Evolutionary conservation across 1,284 basidiomycete genomes (phyloP).

Genomic region (Cryptococcus sp.): DNA sequence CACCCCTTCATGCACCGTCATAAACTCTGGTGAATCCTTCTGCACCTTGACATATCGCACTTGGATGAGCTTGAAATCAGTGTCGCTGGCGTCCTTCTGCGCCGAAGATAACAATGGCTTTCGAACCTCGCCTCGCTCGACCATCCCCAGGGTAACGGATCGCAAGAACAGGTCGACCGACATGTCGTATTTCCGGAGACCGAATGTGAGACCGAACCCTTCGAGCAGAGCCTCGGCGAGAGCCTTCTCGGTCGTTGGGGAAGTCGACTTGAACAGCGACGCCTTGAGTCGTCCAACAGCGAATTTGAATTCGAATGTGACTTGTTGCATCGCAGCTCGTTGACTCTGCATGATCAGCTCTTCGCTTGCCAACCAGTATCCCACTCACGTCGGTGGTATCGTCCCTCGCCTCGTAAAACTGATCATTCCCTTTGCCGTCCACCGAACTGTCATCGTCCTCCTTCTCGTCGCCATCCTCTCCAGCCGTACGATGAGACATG

Average conservation of each 20-base stretch:
- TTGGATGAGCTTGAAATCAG: conserved; percentile 66
- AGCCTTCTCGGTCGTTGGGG: conserved; percentile 33
- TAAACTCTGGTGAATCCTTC: conserved; percentile 80
- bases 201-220: conserved; percentile 70
- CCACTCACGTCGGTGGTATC: conserved; percentile 56
- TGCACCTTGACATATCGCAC: conserved; percentile 79
- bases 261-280: conserved; percentile 62
- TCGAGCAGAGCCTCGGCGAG: conserved; percentile 78
- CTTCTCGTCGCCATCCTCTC: conserved; percentile 32
- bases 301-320: conserved; percentile 83
- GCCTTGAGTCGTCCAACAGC: conserved; percentile 82
- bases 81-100: conserved; percentile 45
- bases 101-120: conserved; percentile 75
- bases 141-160: conserved; percentile 55
- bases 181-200: conserved; percentile 78
- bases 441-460: conserved; percentile 13
- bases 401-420: conserved; percentile 72
- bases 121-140: conserved; percentile 57
- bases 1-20: conserved; percentile 74
- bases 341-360: conserved; percentile 11
- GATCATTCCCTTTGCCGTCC: conserved; percentile 43
- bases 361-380: not conserved
- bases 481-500: conserved; percentile 16
- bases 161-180: conserved; percentile 77
- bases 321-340: conserved; percentile 62